Evolutionary conservation across 768 basidiomycete genomes (phyloP), one percentile per base, ranked within the genome.

Genomic region (Lentinula raphanica): DNA sequence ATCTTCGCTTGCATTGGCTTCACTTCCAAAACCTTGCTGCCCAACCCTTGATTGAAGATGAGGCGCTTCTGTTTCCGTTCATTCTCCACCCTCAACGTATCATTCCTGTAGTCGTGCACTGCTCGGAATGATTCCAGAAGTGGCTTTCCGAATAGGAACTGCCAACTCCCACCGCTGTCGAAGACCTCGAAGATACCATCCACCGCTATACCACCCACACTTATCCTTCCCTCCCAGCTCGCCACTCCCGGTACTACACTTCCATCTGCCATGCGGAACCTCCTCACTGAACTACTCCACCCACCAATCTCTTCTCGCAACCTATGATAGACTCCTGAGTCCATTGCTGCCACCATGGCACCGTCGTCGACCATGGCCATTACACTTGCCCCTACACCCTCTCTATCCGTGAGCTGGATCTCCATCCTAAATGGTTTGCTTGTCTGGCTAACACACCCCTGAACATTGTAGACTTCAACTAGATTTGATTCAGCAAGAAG

Each of bases 281-380:
- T 19, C 21, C 36, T 23, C 8, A 8, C 4, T 5, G 58, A 51
- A 11, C 17, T 17, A 13, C 39, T 3, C 58, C 29, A 53, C 28
- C 49, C 49, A 13, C 23, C 49, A 1, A 53, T 50, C 19, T 19
- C 19, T 7, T 32, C 15, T 31, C 3, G 11, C 15, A 58, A 9
- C 12, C 23, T 27, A 7, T 25, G 5, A 23, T 50, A 58, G 7
- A 40, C 5, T 25, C 3, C 23, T 13, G 38, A 5, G 31, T 58
- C 58, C 27, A 58, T 58, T 17, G 58, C 58, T 38, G 32, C 58
- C 23, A 58, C 58, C 58, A 58, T 58, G 1, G 58, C 48, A 0
- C 58, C 58, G 31, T 58, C 49, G 13, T 58, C 58, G 1, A 58
- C 36, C 13, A 58, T 23, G 3, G 57, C 57, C 5, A 23, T 25